Evolutionary conservation across 75 land plant species (phyloP).

Genomic region (Larix kaempferi): DNA sequence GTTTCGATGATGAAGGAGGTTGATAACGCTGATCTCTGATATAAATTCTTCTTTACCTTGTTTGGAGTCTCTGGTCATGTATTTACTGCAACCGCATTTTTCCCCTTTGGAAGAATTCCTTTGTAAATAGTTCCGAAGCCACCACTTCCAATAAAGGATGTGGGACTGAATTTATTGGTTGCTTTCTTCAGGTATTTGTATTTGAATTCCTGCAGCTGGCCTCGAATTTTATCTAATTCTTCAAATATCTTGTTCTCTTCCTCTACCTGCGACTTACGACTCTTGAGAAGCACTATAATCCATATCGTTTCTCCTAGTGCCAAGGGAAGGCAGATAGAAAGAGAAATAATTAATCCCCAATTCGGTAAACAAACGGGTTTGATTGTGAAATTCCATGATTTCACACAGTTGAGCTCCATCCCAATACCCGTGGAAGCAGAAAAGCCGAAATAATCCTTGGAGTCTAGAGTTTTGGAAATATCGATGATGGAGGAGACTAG

Average conservation of each 20-base stretch:
- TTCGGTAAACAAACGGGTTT: background rate
- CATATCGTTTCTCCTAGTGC: background rate
- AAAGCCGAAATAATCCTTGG: conserved; percentile 55
- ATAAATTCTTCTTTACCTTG: conserved; percentile 36
- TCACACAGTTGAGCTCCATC: conserved; percentile 34
- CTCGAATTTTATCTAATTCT: background rate
- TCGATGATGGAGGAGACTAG: conserved; percentile 19
- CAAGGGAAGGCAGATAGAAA: background rate
- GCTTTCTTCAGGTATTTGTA: conserved; percentile 45
- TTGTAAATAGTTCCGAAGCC: conserved; percentile 58
- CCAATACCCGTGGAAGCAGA: conserved; percentile 48
- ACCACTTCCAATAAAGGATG: conserved; percentile 39
- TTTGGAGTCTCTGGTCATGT: conserved; percentile 21
- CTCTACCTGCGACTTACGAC: background rate
- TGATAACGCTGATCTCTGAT: conserved; percentile 32
- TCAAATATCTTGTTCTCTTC: background rate
- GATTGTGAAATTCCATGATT: background rate
- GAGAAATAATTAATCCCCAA: background rate
- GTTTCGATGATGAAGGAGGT: conserved; percentile 35
- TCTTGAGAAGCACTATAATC: background rate
- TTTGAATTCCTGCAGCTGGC: conserved; percentile 20
- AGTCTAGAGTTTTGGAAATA: conserved; percentile 14
- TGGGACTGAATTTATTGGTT: conserved; percentile 38
- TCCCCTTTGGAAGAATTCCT: conserved; percentile 15
- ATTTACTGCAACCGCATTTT: conserved; percentile 32